phyloP scores from a whole-genome alignment of 2,329 filamentous ascomycete species.

The Ilyonectria robusta region DNA sequence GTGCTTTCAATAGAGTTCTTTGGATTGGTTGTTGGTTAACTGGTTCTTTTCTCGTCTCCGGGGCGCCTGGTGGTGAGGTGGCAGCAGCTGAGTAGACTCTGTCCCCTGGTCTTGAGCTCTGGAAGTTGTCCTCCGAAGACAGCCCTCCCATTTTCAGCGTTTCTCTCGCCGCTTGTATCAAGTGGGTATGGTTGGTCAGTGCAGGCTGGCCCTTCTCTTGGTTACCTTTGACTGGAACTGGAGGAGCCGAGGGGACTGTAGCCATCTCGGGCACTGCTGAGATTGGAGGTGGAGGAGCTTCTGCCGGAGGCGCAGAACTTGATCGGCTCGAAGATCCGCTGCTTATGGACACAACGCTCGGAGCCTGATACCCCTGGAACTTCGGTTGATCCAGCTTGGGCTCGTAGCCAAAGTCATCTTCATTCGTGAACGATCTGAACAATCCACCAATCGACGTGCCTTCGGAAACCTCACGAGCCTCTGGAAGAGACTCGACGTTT shows the following conservation, averaged over 20 bases:
- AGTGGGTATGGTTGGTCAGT: no score
- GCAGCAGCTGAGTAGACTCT: neutral
- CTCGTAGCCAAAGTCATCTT: neutral
- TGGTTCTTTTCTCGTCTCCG: neutral
- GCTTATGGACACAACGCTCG: neutral
- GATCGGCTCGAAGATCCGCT: neutral
- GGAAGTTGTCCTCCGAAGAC: neutral
- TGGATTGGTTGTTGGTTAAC: neutral
- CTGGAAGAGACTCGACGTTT: neutral
- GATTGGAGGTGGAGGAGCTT: neutral
- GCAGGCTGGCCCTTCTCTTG: no score
- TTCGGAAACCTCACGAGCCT: neutral
- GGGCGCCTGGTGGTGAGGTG: neutral
- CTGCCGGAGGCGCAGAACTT: neutral
- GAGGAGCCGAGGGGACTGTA: no score
- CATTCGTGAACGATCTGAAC: neutral
- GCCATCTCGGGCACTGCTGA: no score
- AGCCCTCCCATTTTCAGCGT: neutral
- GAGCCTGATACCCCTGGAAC: neutral
- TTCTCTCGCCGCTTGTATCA: neutral
- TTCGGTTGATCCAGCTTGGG: neutral
- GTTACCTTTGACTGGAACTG: no score
- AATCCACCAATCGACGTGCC: neutral
- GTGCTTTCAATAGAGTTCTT: neutral
- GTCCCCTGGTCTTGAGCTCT: neutral